These are phyloP conservation scores for Tricholoma flavovirens DNA, from an alignment of 768 basidiomycete species.

Conservation along the genomic window DNA sequence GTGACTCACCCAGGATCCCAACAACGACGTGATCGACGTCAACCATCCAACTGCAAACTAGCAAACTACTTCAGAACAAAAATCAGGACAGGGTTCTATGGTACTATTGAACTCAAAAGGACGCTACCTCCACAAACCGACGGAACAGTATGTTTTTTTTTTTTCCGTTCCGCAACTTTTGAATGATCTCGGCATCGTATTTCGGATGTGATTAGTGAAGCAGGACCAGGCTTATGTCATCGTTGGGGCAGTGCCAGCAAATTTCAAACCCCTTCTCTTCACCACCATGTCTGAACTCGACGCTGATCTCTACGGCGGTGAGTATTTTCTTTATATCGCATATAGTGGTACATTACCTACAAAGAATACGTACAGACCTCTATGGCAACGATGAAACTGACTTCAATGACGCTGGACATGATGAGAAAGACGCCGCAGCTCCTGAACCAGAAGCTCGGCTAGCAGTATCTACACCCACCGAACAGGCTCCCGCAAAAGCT, in stretches of 20 bases:
- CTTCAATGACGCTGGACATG: slow-evolving; percentile 43
- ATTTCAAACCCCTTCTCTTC: slow-evolving; percentile 24
- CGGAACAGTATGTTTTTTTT: background rate
- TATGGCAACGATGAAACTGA: slow-evolving; percentile 72
- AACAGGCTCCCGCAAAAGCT: slow-evolving; percentile 16
- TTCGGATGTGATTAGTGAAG: background rate
- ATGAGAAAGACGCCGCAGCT: slow-evolving; percentile 27
- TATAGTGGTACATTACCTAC: background rate
- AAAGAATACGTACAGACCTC: slow-evolving; percentile 44
- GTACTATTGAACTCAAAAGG: too few relatives aligned
- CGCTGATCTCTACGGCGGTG: slow-evolving; percentile 87
- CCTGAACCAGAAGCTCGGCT: slow-evolving; percentile 19
- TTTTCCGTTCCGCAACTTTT: background rate
- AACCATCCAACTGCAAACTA: background rate
- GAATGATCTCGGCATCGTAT: background rate
- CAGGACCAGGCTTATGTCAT: slow-evolving; percentile 14
- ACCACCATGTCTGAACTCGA: slow-evolving; percentile 75
- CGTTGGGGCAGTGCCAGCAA: slow-evolving; percentile 13
- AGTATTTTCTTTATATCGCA: slow-evolving; percentile 16
- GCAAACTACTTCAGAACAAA: background rate
- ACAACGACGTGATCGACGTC: slow-evolving; percentile 23
- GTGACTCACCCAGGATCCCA: slow-evolving; percentile 47
- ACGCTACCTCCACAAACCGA: background rate
- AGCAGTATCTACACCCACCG: slow-evolving; percentile 7
- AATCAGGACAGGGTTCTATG: background rate